Evolutionary conservation across 2,329 filamentous ascomycete genomes (phyloP).

Genomic region (Clonostachys rhizophaga): DNA sequence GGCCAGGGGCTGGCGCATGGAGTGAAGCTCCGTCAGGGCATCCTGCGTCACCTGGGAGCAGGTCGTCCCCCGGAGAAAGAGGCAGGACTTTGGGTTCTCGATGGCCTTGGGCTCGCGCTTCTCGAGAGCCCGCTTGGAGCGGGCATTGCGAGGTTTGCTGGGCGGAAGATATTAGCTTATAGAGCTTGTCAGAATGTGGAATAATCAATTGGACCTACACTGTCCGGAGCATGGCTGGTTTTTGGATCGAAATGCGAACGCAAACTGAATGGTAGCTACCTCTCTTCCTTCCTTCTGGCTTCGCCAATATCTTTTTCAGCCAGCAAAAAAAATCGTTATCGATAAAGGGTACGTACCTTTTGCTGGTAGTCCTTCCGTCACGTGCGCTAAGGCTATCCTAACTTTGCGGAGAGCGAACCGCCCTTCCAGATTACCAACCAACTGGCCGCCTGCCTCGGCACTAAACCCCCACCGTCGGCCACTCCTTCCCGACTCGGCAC

Average conservation of each 20-base stretch:
- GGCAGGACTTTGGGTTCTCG: slow-evolving; percentile 86
- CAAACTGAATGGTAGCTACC: not conserved
- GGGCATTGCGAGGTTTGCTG: slow-evolving; percentile 65
- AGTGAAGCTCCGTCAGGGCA: slow-evolving; percentile 78
- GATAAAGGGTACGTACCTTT: not conserved
- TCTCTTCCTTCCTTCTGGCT: not conserved
- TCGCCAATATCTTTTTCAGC: not conserved
- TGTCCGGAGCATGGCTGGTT: slow-evolving; percentile 38
- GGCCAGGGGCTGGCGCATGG: slow-evolving; percentile 77
- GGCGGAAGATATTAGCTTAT: not conserved
- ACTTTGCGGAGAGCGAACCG: too few species aligned
- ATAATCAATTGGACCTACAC: slow-evolving; percentile 25
- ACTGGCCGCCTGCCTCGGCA: slow-evolving; percentile 1
- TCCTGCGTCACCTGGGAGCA: slow-evolving; percentile 81
- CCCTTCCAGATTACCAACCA: too few species aligned
- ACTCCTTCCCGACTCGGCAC: too few species aligned
- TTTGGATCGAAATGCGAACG: not conserved
- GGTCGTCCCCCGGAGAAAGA: slow-evolving; percentile 84
- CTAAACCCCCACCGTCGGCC: not conserved
- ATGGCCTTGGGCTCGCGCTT: slow-evolving; percentile 84
- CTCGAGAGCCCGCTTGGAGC: slow-evolving; percentile 91
- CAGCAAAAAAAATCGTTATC: slow-evolving; percentile 4
- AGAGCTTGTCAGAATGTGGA: not conserved
- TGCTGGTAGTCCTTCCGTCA: too few species aligned
- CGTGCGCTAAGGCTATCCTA: too few species aligned